Base-by-base conservation (phyloP, 495 filamentous ascomycete species). In the Xylaria scruposa region DNA sequence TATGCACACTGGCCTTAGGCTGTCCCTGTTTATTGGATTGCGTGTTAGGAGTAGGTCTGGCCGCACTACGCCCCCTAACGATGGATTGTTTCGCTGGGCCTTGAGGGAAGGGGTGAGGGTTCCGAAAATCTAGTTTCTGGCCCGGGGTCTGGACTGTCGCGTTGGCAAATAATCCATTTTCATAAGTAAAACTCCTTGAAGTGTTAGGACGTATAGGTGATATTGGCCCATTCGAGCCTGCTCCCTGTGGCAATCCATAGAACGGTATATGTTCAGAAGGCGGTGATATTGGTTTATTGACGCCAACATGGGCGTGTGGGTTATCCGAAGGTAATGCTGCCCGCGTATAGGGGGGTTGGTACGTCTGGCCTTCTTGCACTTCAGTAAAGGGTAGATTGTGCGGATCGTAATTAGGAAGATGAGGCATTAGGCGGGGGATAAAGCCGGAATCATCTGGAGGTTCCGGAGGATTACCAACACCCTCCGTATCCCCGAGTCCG, bases 141-240 rank as follows among this genome's bases (percentile, higher is more conserved):
- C 40, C 36, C 24, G 60, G 69, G 19, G 80, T 79, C 26, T 66
- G 67, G 19, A 86, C 26, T 1, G 54, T 62, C 24, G 81, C 78
- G 9, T 76, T 70, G 1, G 67, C 31, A 60, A 78, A 86, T 4
- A 86, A 53, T 29, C 66, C 65, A 59, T 73, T 75, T 64, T 86
- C 84, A 33, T 79, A 73, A 9, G 68, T 70, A 68, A 79, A 86
- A 46, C 80, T 83, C 51, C 78, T 82, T 19, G 70, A 66, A 12
- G 76, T 71, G 56, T 61, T 51, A 53, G 73, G 75, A 19, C 72
- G 73, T 44, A 24, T 49, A 12, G 70, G 51, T 44, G 72, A 51
- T 54, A 54, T 51, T 17, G 72, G 68, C 15, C 53, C n/a, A 4
- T 56, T 40, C n/a, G 71, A 72, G 56, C 77, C 77, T 47, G 44